Conservation (phyloP, 805 yeast species). For the Ogataea naganishii region DNA sequence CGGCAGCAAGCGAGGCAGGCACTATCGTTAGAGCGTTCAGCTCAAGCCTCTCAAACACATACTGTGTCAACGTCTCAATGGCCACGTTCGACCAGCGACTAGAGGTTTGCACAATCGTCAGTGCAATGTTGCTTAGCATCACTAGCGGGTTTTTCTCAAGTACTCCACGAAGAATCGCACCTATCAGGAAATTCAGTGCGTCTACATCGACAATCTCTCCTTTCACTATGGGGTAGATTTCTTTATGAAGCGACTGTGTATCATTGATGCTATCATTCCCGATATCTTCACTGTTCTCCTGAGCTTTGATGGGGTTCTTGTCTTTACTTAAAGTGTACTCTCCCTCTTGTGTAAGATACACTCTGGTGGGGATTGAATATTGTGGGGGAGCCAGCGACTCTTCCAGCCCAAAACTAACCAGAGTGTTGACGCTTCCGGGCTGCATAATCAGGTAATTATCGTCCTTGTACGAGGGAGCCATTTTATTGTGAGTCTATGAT, state of each 20-base stretch:
- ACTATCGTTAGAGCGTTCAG: slow-evolving; percentile 64
- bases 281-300: slow-evolving; percentile 3
- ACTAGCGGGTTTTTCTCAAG: slow-evolving; percentile 22
- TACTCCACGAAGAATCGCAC: slow-evolving; percentile 42
- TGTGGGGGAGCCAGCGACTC: slow-evolving; percentile 69
- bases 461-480: slow-evolving; percentile 27
- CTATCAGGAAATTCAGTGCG: slow-evolving; percentile 61
- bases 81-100: slow-evolving; percentile 61
- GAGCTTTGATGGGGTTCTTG: slow-evolving; percentile 24
- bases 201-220: slow-evolving; percentile 60
- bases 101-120: slow-evolving; percentile 55
- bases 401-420: slow-evolving; percentile 76
- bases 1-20: slow-evolving; percentile 59
- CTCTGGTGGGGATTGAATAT: slow-evolving; percentile 68
- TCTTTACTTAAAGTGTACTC: too few species aligned
- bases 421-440: slow-evolving; percentile 70
- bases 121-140: slow-evolving; percentile 42
- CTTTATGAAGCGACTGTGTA: too few species aligned
- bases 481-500: slow-evolving; percentile 3
- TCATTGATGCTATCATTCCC: neutral
- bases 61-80: slow-evolving; percentile 64
- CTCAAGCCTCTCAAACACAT: slow-evolving; percentile 64
- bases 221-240: slow-evolving; percentile 52
- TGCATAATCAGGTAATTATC: slow-evolving; percentile 45
- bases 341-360: too few species aligned